Conservation (phyloP, 2,329 filamentous ascomycete species). For the Grosmannia huntii region DNA sequence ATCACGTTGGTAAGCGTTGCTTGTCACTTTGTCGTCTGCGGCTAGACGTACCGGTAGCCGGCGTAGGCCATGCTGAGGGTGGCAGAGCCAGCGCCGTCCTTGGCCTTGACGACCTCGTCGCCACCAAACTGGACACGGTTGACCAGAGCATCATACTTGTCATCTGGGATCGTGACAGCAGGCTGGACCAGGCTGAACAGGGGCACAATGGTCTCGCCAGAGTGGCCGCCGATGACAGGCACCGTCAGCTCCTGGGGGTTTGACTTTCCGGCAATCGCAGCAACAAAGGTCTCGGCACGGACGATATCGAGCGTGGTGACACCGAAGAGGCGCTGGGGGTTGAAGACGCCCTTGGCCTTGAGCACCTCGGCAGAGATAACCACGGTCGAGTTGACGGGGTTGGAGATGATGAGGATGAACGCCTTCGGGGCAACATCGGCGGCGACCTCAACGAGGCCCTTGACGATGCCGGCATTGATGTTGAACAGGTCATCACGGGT, state of each 20-base stretch:
- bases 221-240: constrained; percentile 93
- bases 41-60: constrained; percentile 61
- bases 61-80: constrained; percentile 85
- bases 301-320: constrained; percentile 98
- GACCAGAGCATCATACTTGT: constrained; percentile 82
- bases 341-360: constrained; percentile 85
- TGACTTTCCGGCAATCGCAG: constrained; percentile 68
- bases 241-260: constrained; percentile 74
- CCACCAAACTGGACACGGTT: constrained; percentile 97
- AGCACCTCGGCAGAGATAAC: constrained; percentile 95
- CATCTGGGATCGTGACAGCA: constrained; percentile 64
- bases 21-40: background rate
- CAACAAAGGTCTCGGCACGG: constrained; percentile 92
- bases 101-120: constrained; percentile 83
- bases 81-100: constrained; percentile 70
- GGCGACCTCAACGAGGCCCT: constrained; percentile 78
- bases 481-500: constrained; percentile 99
- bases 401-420: constrained; percentile 93
- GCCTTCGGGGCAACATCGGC: constrained; percentile 86
- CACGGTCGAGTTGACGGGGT: constrained; percentile 98
- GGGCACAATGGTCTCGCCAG: constrained; percentile 94
- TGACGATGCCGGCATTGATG: constrained; percentile 97
- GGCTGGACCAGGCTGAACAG: constrained; percentile 88
- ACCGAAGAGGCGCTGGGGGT: constrained; percentile 92
- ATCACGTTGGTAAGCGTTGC: background rate